phyloP scores from a whole-genome alignment of 192 early-diverging fungal species.

The Funneliformis geosporum region DNA sequence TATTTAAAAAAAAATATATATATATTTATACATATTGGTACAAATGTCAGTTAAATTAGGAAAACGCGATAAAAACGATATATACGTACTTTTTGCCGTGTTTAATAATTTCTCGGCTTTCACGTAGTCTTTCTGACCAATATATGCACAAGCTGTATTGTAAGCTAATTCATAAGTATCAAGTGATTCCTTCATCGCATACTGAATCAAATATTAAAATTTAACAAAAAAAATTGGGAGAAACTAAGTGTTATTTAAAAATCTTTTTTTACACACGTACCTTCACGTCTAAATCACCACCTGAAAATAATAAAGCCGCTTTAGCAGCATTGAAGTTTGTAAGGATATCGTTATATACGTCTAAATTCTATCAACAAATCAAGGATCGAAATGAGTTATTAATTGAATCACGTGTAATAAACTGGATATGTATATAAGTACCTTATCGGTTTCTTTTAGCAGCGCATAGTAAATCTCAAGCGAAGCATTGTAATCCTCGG shows the following conservation, averaged over 20 bases:
- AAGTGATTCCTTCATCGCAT: conserved; percentile 35
- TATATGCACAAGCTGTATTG: conserved; percentile 62
- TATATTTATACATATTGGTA: no score
- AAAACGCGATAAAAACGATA: background rate
- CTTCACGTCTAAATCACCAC: conserved; percentile 37
- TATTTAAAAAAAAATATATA: conserved; percentile 28
- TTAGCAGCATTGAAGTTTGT: conserved; percentile 56
- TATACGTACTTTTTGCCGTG: conserved; percentile 53
- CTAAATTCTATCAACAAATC: conserved; percentile 34
- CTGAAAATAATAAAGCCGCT: conserved; percentile 49
- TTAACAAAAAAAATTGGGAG: background rate
- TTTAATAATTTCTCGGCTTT: conserved; percentile 57
- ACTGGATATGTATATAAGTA: background rate
- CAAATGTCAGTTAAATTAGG: background rate
- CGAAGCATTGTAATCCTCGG: conserved; percentile 55
- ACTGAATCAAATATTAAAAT: conserved; percentile 11
- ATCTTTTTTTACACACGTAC: conserved; percentile 10
- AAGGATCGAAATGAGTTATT: background rate
- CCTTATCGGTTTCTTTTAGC: conserved; percentile 44
- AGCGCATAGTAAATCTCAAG: conserved; percentile 47
- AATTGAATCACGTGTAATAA: background rate
- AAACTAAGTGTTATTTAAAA: background rate
- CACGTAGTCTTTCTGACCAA: conserved; percentile 55
- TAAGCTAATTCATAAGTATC: conserved; percentile 67
- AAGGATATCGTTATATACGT: conserved; percentile 51